Evolutionary conservation across 805 yeast genomes (phyloP).

Genomic region (Kluyveromyces aestuarii): DNA sequence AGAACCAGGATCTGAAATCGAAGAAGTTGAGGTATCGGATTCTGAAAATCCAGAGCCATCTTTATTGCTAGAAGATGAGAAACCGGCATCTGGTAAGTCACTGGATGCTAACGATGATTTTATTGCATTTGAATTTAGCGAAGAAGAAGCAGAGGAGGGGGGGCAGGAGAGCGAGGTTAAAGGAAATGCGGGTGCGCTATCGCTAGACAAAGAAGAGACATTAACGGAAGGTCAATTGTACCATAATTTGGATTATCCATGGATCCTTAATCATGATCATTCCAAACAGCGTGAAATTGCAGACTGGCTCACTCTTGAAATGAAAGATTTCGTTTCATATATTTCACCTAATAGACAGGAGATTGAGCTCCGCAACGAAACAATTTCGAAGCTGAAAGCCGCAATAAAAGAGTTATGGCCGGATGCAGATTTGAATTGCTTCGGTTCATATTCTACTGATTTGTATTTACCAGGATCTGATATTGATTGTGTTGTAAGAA

Average conservation of each 20-base stretch:
- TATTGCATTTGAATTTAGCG: conserved; percentile 31
- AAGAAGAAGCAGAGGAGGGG: conserved; percentile 19
- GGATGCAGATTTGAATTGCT: conserved; percentile 69
- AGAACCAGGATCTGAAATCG: background rate
- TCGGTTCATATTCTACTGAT: conserved; percentile 93
- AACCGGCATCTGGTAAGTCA: conserved; percentile 11
- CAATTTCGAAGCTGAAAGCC: conserved; percentile 50
- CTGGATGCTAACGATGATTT: conserved; percentile 34
- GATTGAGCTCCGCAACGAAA: conserved; percentile 53
- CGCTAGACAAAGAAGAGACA: background rate
- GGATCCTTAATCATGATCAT: conserved; percentile 75
- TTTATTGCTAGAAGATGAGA: conserved; percentile 3
- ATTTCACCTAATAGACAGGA: conserved; percentile 78
- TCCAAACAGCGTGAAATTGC: conserved; percentile 67
- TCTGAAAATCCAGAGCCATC: conserved; percentile 10
- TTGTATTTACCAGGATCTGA: conserved; percentile 91
- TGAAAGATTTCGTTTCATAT: conserved; percentile 74
- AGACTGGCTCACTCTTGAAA: conserved; percentile 81
- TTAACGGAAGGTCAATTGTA: conserved; percentile 4
- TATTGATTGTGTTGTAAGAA: conserved; percentile 83
- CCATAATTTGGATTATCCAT: conserved; percentile 40
- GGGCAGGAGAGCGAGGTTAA: conserved; percentile 9
- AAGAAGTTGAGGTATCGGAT: conserved; percentile 4
- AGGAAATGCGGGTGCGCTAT: background rate
- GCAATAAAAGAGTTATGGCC: conserved; percentile 58